phyloP scores from a whole-genome alignment of 805 yeast genomes.

The Candida michaelii region DNA sequence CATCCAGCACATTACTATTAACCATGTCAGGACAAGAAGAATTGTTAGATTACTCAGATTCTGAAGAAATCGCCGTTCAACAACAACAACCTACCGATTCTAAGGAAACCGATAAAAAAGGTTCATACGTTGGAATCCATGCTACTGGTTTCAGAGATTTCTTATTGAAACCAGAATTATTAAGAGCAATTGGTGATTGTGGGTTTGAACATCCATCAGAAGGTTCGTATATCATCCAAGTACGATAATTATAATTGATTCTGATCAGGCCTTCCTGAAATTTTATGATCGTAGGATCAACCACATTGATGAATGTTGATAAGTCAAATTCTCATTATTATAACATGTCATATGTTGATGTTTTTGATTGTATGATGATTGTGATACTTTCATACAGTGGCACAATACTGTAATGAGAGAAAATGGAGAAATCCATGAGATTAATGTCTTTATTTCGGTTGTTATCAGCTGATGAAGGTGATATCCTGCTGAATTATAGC shows the following conservation, averaged over 20 bases:
- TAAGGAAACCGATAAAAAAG: conserved; percentile 78
- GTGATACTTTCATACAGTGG: no score
- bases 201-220: conserved; percentile 99
- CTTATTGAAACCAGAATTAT: conserved; percentile 90
- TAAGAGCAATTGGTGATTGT: conserved; percentile 97
- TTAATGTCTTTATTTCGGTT: no score
- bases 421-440: no score
- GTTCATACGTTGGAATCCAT: conserved; percentile 96
- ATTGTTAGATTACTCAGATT: conserved; percentile 96
- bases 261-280: no score
- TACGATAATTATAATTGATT: not conserved
- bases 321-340: no score
- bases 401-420: no score
- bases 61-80: conserved; percentile 86
- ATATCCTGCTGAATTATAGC: no score
- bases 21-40: conserved; percentile 97
- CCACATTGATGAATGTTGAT: no score
- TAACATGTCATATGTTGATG: no score
- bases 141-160: conserved; percentile 99
- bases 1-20: conserved; percentile 5
- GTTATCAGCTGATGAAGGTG: no score
- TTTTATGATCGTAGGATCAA: no score
- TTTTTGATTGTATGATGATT: no score
- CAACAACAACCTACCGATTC: conserved; percentile 47
- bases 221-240: conserved; percentile 59